These are phyloP conservation scores for Cyberlindnera mississippiensis DNA, from an alignment of 805 yeast species.

Conservation along the genomic window DNA sequence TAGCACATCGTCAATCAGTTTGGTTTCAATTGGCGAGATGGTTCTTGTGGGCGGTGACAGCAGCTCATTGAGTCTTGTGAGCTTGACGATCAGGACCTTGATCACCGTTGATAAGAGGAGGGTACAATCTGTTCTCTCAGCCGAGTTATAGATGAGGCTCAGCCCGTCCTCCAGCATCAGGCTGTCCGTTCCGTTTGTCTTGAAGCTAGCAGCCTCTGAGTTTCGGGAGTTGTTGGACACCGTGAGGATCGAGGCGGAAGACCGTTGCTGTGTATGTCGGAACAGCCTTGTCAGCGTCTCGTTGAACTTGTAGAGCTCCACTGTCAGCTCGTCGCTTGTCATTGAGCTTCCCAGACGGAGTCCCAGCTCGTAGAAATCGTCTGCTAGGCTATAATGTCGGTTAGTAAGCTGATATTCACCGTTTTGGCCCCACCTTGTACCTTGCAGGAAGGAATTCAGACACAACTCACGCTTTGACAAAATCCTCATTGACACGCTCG, in stretches of 20 bases:
- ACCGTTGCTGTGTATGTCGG: conserved; percentile 6
- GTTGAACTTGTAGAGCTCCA: conserved; percentile 25
- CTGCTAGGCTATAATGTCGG: conserved; percentile 6
- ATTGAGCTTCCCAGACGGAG: conserved; percentile 12
- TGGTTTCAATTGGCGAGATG: conserved; percentile 11
- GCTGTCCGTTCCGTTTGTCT: neutral
- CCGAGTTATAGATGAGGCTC: neutral
- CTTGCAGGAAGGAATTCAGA: neutral
- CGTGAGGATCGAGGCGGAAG: neutral
- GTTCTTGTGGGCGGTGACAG: neutral
- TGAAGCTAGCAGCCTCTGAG: conserved; percentile 2
- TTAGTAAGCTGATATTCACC: neutral
- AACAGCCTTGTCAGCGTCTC: conserved; percentile 25
- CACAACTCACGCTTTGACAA: conserved; percentile 12
- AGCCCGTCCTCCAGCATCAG: neutral
- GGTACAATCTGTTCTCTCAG: conserved; percentile 13
- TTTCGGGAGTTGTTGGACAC: neutral
- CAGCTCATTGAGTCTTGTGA: conserved; percentile 11
- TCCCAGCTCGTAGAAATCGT: conserved; percentile 16
- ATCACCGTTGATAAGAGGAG: conserved; percentile 18
- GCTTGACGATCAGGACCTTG: conserved; percentile 17
- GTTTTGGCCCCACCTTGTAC: neutral
- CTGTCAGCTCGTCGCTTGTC: conserved; percentile 11
- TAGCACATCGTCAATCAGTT: conserved; percentile 22
- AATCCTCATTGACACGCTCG: conserved; percentile 22